Base-by-base conservation (phyloP, 2,329 filamentous ascomycete species). In the Pochonia chlamydosporia region DNA sequence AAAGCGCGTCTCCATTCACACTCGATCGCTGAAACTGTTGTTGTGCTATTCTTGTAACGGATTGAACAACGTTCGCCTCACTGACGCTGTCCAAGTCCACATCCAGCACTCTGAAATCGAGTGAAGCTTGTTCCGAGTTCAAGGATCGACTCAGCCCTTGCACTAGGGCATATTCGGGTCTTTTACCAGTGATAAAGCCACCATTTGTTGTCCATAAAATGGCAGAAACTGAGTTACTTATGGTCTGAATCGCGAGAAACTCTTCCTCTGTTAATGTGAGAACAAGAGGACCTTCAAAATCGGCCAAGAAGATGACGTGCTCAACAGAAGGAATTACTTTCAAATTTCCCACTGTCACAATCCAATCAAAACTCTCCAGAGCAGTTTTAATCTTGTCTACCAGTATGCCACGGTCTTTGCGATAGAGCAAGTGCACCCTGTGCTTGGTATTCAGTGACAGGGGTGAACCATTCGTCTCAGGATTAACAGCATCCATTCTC, bases 141-240 rank as follows among this genome's bases (percentile, higher is more conserved):
- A 62, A 33, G 13, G 52, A 37, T 2, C 60, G 51, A 3, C 54
- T 54, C 8, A 62, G 56, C 25, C 60, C 60, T 5, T 54, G 53
- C 1, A 49, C 50, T 53, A 62, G 55, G 16, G 60, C 59, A 24
- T 50, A 52, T 31, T 61, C 57, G 14, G 60, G 59, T 11, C 35
- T 47, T 41, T 55, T 54, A 35, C 56, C 56, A 10, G 53, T 46
- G 16, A 60, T 42, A 5, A 62, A 47, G 25, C 48, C 53, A 16
- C 54, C 58, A 6, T 44, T 47, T 5, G 57, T 63, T 9, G 61
- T 51, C 63, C 63, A 66, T 14, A 64, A 50, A 16, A 64, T 47
- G 7, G 54, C 49, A 4, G 54, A 54, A 10, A 55, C 50, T 11
- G 56, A 14, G 28, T 14, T 8, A 31, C 8, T 14, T 31, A 31